These are phyloP conservation scores for Colletotrichum sp. DNA, from an alignment of 2,329 filamentous ascomycete species.

Conservation along the genomic window DNA sequence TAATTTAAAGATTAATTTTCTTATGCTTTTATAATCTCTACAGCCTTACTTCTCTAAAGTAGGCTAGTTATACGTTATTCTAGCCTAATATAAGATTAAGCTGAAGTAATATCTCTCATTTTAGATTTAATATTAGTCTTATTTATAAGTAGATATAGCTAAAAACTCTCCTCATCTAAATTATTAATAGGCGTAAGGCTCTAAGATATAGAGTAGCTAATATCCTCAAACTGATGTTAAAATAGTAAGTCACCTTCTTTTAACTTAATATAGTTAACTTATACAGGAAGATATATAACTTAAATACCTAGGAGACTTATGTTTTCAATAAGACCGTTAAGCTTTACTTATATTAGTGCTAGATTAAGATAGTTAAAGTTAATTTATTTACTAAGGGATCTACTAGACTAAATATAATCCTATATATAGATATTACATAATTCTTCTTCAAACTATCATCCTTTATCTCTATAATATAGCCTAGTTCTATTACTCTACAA, in stretches of 20 bases:
- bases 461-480: background rate
- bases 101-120: background rate
- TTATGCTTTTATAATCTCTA: background rate
- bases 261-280: background rate
- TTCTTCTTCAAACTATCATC: background rate
- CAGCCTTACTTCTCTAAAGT: background rate
- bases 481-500: background rate
- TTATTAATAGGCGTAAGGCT: background rate
- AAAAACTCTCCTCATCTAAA: background rate
- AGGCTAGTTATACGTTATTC: background rate
- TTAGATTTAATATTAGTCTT: background rate
- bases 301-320: background rate
- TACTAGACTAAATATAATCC: background rate
- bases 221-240: background rate
- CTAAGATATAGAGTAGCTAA: background rate
- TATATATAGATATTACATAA: background rate
- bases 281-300: background rate
- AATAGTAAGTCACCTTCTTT: background rate
- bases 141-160: background rate
- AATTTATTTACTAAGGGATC: background rate
- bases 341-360: background rate
- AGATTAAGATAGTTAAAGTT: background rate
- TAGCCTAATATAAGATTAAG: background rate
- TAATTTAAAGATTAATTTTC: background rate
- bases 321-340: background rate